A percentile compares a stretch with the other conserved stretches of the same genome.
These are phyloP conservation scores for Krasilnikovozyma curviuscula DNA, from an alignment of 768 basidiomycete genomes.

Conservation along the genomic window DNA sequence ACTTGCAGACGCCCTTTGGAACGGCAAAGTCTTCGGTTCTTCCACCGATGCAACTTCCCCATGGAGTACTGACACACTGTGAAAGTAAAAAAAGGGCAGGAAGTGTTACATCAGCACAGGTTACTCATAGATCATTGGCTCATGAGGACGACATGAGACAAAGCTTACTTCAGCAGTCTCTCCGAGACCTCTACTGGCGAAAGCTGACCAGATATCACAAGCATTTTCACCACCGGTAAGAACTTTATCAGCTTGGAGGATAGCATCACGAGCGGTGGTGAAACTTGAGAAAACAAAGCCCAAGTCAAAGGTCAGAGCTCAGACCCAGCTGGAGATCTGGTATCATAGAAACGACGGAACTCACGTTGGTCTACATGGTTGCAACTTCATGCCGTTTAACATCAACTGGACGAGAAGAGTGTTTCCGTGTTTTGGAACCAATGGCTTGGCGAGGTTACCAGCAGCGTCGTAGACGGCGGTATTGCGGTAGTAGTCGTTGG, in stretches of 20 bases:
- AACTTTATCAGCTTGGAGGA: slow-evolving; percentile 72
- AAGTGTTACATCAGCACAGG: too few relatives aligned
- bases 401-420: slow-evolving; percentile 52
- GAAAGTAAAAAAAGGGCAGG: too few relatives aligned
- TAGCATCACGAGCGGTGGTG: slow-evolving; percentile 75
- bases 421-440: slow-evolving; percentile 82
- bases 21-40: slow-evolving; percentile 38
- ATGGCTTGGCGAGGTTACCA: slow-evolving; percentile 34
- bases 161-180: slow-evolving; percentile 2
- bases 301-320: slow-evolving; percentile 13
- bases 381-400: slow-evolving; percentile 78
- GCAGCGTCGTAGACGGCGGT: slow-evolving; percentile 23
- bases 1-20: slow-evolving; percentile 30
- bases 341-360: neutral
- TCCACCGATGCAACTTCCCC: slow-evolving; percentile 87
- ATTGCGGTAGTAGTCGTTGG: slow-evolving; percentile 57
- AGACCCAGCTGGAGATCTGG: neutral
- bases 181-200: slow-evolving; percentile 53
- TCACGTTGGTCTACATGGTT: slow-evolving; percentile 60
- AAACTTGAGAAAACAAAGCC: slow-evolving; percentile 29
- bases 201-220: slow-evolving; percentile 71
- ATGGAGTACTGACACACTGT: slow-evolving; percentile 63
- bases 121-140: neutral
- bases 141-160: neutral
- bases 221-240: slow-evolving; percentile 85